Base-by-base conservation (phyloP, 208 protist species). In the Acanthamoeba divionensis region DNA sequence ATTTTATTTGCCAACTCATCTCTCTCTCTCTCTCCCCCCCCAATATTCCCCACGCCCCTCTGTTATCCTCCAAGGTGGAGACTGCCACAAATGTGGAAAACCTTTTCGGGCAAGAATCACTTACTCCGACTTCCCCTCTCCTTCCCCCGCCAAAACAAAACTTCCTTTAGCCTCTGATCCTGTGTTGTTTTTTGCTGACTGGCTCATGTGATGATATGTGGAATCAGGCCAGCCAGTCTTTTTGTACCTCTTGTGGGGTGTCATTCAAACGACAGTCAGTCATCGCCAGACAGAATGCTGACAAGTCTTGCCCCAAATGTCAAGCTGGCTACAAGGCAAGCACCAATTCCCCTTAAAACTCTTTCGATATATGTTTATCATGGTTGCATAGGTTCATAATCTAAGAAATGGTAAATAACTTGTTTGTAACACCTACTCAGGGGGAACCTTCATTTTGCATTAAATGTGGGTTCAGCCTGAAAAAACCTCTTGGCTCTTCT, bases 231-330 rank as follows among this genome's bases (percentile, higher is more conserved):
- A n/a, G n/a, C n/a, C n/a, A n/a, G n/a, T 52, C 71, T 7, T 82
- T 82, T 82, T 82, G 71, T 36, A 82, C 71, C 7, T 0, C 71
- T 52, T 82, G 71, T 18, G 71, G 71, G 0, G 71, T 52, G 45
- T 82, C 71, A 12, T 82, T 82, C 71, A 82, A 82, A 52, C 71
- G 71, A 12, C 44, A 55, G 47, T 82, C 71, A 29, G n/a, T 82
- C 31, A 8, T 82, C 26, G 71, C 71, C 45, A 45, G 71, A 45
- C 45, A 82, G 71, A 82, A 82, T 36, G 48, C 71, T 26, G 71
- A 82, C 24, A 52, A 31, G 29, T n/a, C 31, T 31, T 82, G 71
- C 48, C 36, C 36, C 15, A 82, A 82, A 52, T 82, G 71, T 36
- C 48, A 31, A 24, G 71, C 24, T 31, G 45, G 45, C 38, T 82